Conservation (phyloP, 2,329 filamentous ascomycete species). For the Penicillium brevicompactum region DNA sequence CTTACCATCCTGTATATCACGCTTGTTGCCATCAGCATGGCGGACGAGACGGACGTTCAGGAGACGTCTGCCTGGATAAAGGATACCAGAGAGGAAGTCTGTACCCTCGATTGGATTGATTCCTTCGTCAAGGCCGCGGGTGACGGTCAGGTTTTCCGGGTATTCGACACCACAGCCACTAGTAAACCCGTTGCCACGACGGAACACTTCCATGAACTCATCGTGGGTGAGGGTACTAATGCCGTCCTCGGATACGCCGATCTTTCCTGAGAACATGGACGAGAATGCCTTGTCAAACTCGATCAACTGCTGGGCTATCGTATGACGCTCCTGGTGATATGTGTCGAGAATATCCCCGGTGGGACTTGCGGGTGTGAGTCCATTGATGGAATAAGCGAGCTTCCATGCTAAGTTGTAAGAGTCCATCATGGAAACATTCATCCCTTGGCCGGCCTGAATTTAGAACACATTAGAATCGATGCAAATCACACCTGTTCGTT, state of each 20-base stretch:
- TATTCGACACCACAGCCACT: slow-evolving; percentile 44
- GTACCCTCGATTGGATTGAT: slow-evolving; percentile 27
- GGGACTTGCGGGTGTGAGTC: slow-evolving; percentile 28
- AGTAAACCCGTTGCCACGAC: slow-evolving; percentile 38
- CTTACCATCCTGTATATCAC: slow-evolving; percentile 35
- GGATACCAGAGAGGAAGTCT: slow-evolving; percentile 37
- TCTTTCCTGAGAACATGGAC: slow-evolving; percentile 40
- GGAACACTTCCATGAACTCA: slow-evolving; percentile 36
- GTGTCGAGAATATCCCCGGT: slow-evolving; percentile 29
- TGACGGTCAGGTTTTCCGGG: slow-evolving; percentile 28
- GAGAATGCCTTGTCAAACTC: slow-evolving; percentile 43
- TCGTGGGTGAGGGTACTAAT: slow-evolving; percentile 27
- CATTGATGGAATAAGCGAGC: slow-evolving; percentile 37
- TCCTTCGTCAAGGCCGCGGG: slow-evolving; percentile 13
- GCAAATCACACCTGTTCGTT: background rate
- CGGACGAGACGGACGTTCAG: slow-evolving; percentile 33
- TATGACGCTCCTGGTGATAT: slow-evolving; percentile 39
- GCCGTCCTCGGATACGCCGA: slow-evolving; percentile 25
- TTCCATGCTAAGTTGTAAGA: slow-evolving; percentile 47
- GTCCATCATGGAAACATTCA: slow-evolving; percentile 76
- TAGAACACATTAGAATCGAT: background rate
- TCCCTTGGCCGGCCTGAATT: slow-evolving; percentile 67
- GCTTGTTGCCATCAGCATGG: slow-evolving; percentile 36
- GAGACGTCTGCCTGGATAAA: slow-evolving; percentile 36
- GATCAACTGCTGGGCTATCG: slow-evolving; percentile 40